phyloP scores from a whole-genome alignment of 768 basidiomycete genomes.

The Lentinus tigrinus region DNA sequence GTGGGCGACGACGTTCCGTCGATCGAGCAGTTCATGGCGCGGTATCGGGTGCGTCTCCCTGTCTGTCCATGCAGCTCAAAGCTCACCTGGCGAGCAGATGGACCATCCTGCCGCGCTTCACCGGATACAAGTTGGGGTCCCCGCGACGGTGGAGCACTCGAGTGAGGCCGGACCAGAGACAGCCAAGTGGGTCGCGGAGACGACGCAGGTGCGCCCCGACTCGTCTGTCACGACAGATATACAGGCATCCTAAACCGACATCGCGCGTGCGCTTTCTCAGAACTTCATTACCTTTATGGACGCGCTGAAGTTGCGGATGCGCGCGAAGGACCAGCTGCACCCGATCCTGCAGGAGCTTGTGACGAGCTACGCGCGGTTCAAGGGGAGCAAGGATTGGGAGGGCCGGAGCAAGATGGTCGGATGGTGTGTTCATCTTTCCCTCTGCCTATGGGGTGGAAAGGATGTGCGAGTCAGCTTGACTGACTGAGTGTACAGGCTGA shows the following conservation, averaged over 20 bases:
- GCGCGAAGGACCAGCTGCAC: slow-evolving; percentile 97
- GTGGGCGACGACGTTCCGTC: slow-evolving; percentile 84
- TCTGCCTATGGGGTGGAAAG: not conserved
- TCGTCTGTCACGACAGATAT: too few species aligned
- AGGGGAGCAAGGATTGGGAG: slow-evolving; percentile 95
- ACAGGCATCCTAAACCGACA: too few species aligned
- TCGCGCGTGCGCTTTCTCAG: slow-evolving; percentile 40
- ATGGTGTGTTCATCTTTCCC: slow-evolving; percentile 57
- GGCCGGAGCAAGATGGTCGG: slow-evolving; percentile 90
- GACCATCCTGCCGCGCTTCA: slow-evolving; percentile 92
- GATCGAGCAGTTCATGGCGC: slow-evolving; percentile 88
- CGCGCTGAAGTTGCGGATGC: slow-evolving; percentile 84
- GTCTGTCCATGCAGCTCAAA: not conserved
- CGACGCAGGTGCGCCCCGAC: slow-evolving; percentile 71
- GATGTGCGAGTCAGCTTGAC: not conserved
- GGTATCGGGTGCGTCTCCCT: slow-evolving; percentile 64
- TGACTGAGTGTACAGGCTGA: slow-evolving; percentile 58
- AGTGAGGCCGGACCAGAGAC: slow-evolving; percentile 91
- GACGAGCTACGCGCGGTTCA: slow-evolving; percentile 90
- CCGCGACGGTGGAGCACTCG: slow-evolving; percentile 95
- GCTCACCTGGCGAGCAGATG: slow-evolving; percentile 72
- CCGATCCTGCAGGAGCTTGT: slow-evolving; percentile 95
- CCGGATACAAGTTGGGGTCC: slow-evolving; percentile 87
- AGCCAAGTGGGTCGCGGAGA: slow-evolving; percentile 96
- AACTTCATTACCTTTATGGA: slow-evolving; percentile 99